Base-by-base conservation (phyloP, 345 rosid genomes). In the Camelina hispida region DNA sequence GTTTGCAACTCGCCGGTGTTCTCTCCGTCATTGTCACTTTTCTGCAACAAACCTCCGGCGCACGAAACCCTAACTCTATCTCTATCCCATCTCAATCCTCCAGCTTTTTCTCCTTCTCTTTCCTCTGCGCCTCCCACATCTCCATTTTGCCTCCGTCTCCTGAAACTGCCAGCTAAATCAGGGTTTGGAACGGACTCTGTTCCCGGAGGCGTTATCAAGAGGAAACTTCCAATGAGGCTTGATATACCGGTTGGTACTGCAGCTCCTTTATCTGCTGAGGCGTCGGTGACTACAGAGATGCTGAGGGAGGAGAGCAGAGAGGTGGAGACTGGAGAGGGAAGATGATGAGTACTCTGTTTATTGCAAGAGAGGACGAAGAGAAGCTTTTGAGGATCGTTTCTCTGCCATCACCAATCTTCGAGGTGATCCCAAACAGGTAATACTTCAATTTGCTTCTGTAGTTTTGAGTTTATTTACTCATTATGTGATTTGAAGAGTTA, bases 331-430 rank as follows among this genome's bases (percentile, higher is more conserved):
- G n/a, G n/a, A 89, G 79, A 79, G 68, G 2, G 95, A 87, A 50
- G 87, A 85, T 68, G 78, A 65, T 71, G 96, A 82, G 6, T 91
- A 82, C 67, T 85, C 89, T 0, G 96, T 93, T 59, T 86, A 80
- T 67, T 91, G 98, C 75, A 91, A 91, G 81, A 83, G 82, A 85
- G 97, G 97, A 17, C 87, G 83, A n/a, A n/a, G n/a, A n/a, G n/a
- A n/a, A n/a, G n/a, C n/a, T n/a, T n/a, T n/a, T n/a, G n/a, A n/a
- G n/a, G n/a, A n/a, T n/a, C n/a, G n/a, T n/a, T n/a, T n/a, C n/a
- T n/a, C n/a, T n/a, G n/a, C n/a, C n/a, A n/a, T n/a, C n/a, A n/a
- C n/a, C n/a, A n/a, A n/a, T n/a, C n/a, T n/a, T n/a, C n/a, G n/a
- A n/a, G n/a, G n/a, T n/a, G n/a, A n/a, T n/a, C n/a, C n/a, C n/a